A percentile compares a stretch with the other conserved stretches of the same genome.
Evolutionary conservation across 169 alveolate genomes (phyloP).

Genomic region (Plasmodium billcollinsi): DNA sequence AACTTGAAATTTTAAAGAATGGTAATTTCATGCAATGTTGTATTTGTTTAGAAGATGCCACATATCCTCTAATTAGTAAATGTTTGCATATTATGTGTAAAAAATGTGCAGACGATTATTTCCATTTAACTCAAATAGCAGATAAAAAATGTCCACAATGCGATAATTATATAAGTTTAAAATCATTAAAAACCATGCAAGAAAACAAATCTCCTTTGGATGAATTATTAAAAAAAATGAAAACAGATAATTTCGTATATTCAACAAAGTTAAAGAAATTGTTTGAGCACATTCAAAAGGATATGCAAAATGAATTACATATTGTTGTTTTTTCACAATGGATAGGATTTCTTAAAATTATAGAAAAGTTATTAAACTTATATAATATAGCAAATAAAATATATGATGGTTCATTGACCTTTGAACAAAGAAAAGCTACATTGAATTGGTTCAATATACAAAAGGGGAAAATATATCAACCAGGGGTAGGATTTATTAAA

Average conservation of each 20-base stretch:
- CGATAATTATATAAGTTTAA: conserved; percentile 53
- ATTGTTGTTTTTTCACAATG: conserved; percentile 77
- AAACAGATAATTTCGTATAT: conserved; percentile 64
- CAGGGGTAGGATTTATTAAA: conserved; percentile 50
- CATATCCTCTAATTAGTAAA: conserved; percentile 56
- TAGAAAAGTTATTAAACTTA: conserved; percentile 46
- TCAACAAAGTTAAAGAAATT: conserved; percentile 66
- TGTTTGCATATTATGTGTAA: conserved; percentile 74
- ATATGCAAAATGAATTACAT: conserved; percentile 62
- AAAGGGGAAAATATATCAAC: conserved; percentile 65
- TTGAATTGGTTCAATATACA: conserved; percentile 73
- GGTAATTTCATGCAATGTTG: conserved; percentile 51
- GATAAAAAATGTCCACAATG: conserved; percentile 67
- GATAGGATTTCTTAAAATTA: conserved; percentile 76
- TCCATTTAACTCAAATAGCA: conserved; percentile 69
- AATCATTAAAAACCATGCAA: conserved; percentile 66
- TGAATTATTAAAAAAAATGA: conserved; percentile 67
- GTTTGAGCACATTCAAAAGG: conserved; percentile 72
- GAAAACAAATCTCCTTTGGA: conserved; percentile 66
- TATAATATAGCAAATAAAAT: conserved; percentile 68
- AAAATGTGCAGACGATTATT: conserved; percentile 73
- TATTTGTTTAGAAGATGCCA: conserved; percentile 72
- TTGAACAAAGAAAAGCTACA: conserved; percentile 46
- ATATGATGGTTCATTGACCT: conserved; percentile 67
- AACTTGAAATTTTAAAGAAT: conserved; percentile 40